Conservation (phyloP, 768 basidiomycete species). For the Imleria badia region DNA sequence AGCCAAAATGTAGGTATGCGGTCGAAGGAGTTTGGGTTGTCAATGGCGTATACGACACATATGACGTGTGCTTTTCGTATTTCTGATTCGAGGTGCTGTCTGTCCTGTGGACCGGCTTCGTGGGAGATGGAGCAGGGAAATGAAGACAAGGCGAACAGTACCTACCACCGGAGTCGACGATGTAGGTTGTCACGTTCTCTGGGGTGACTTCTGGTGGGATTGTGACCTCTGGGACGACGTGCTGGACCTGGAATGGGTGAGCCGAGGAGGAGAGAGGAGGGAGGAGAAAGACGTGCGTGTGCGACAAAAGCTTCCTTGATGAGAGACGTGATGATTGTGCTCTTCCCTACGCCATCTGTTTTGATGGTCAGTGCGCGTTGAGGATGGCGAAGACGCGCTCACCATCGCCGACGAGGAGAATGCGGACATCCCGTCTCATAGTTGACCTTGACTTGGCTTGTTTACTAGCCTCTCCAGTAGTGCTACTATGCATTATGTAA, state of each 20-base stretch:
- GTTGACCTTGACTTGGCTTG: constrained; percentile 17
- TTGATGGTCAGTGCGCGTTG: neutral
- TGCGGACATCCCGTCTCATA: constrained; percentile 93
- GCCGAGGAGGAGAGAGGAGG: neutral
- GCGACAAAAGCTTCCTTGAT: constrained; percentile 95
- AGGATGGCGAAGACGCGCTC: constrained; percentile 27
- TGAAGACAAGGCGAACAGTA: constrained; percentile 10
- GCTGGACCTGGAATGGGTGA: constrained; percentile 68
- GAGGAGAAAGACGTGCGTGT: constrained; percentile 53
- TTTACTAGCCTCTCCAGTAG: neutral
- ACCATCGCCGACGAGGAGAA: constrained; percentile 95
- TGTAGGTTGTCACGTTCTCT: constrained; percentile 96
- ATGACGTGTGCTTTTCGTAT: constrained; percentile 98
- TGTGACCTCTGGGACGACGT: constrained; percentile 94
- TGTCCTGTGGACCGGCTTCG: constrained; percentile 82
- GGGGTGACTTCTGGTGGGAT: constrained; percentile 97
- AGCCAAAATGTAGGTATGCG: constrained; percentile 98
- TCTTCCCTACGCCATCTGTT: constrained; percentile 95
- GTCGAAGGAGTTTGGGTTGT: constrained; percentile 95
- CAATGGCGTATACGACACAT: constrained; percentile 95
- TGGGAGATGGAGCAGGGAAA: constrained; percentile 9
- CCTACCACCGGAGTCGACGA: constrained; percentile 95
- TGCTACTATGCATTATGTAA: constrained; percentile 17
- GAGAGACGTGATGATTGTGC: constrained; percentile 93
- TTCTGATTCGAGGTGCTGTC: constrained; percentile 88